Evolutionary conservation across 2,329 filamentous ascomycete species (phyloP), one percentile per base, ranked within the genome.

Genomic region (Huntiella omanensis): DNA sequence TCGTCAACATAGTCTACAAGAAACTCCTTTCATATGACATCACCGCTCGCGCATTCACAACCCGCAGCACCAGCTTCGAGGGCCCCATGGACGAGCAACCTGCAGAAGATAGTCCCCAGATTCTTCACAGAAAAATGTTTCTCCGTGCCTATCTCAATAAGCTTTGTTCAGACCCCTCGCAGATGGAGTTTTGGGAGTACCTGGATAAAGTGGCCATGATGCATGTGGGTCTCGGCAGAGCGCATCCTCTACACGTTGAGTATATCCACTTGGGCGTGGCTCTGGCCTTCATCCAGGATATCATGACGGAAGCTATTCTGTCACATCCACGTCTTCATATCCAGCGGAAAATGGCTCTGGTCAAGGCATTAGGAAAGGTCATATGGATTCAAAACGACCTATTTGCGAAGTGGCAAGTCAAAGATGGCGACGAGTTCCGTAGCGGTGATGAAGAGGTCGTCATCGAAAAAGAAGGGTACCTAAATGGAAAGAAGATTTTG

Each of bases 351-450:
- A 77, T 81, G 13, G 77, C 74, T 15, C 69, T 88, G 3, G 70
- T 87, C 40, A 83, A 80, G 58, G 83, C 83, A 0, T 65, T 88
- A 17, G 75, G 75, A 52, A 91, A 91, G 59, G 77, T 88, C 19
- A 78, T 88, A 52, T 88, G 83, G 83, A 86, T 88, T 53, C 83
- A 88, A 61, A 88, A 88, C 57, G 83, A 88, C 58, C 67, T 88
- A 19, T 83, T 88, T 59, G 80, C 82, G 12, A 82, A 80, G 58
- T 87, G 81, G 79, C 82, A 85, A 55, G 73, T 83, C 33, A 67
- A 71, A 33, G 78, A 83, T 52, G 77, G 77, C 43, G 71, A 77
- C 32, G 80, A 84, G 59, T 74, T 65, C 52, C 58, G 60, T 22
- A 55, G 60, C 1, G 62, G 62, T 12, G 62, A 65, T 10, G 65